Evolutionary conservation across 495 filamentous ascomycete genomes (phyloP), one percentile per base, ranked within the genome.

Genomic region (Penicillium manginii): DNA sequence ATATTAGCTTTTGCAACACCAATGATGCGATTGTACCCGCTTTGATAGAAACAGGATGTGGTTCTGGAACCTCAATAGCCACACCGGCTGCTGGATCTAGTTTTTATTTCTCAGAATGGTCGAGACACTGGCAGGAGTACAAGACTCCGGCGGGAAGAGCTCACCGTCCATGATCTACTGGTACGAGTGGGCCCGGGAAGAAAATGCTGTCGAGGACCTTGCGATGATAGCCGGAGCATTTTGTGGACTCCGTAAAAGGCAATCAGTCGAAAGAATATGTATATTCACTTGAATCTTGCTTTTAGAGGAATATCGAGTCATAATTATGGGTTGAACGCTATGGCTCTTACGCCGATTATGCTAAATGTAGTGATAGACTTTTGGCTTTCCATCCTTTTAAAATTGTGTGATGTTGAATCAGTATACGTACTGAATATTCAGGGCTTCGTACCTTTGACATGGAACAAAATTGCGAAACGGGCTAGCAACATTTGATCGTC

Each of bases 151-250:
- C 55, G 55, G 22, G 46, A 53, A 59, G 52, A 54, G 29, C 35
- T 64, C 55, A 60, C 50, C 55, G 53, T 61, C 54, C 35, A 59
- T 63, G 61, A 70, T 67, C 61, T 60, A 43, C 60, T 59, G n/a
- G 19, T 23, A 42, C 10, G 40, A 37, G 59, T 59, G 65, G 65
- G 62, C 55, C 62, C 43, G 52, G 37, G 17, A 50, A 40, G 47
- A 60, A 63, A 59, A 47, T 39, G 52, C 52, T 61, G 57, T 40
- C 42, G 40, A 58, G 57, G 53, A 63, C 63, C 62, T 65, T 59
- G 59, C 39, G 57, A 55, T 12, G 3, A 3, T 33, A 18, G 31
- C 17, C 23, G 32, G 33, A 45, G 45, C 15, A 48, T 22, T 52
- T 52, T 58, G 18, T 14, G 40, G 29, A 35, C 21, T 37, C 15